phyloP scores from a whole-genome alignment of 805 yeast genomes.

The Sugiyamaella qingdaonensis region DNA sequence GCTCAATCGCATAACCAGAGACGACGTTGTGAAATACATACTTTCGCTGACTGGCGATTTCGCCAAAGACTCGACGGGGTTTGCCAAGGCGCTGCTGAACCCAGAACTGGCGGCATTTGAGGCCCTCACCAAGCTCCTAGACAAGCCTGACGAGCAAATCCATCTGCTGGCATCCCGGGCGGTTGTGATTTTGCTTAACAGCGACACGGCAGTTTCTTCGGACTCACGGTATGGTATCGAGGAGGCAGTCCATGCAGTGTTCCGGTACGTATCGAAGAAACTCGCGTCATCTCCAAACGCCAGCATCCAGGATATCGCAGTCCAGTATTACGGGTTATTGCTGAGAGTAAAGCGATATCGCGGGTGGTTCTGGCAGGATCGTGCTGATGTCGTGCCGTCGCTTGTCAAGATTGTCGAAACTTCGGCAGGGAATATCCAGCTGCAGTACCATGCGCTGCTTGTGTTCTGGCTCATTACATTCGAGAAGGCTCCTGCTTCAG shows the following conservation, averaged over 20 bases:
- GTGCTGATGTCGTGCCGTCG: conserved; percentile 44
- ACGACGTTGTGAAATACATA: conserved; percentile 62
- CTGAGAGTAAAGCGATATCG: conserved; percentile 52
- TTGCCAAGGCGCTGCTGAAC: conserved; percentile 38
- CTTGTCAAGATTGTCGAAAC: conserved; percentile 45
- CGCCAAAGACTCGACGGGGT: conserved; percentile 26
- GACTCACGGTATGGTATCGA: conserved; percentile 29
- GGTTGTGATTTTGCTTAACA: conserved; percentile 44
- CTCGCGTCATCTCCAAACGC: conserved; percentile 38
- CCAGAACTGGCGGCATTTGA: conserved; percentile 47
- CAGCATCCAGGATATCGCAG: conserved; percentile 55
- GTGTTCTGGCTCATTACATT: conserved; percentile 84
- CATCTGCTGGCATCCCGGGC: conserved; percentile 53
- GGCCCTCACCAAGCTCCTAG: conserved; percentile 44
- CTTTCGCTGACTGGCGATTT: conserved; percentile 61
- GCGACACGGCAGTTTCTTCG: conserved; percentile 10
- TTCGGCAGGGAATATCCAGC: conserved; percentile 53
- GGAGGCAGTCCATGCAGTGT: conserved; percentile 35
- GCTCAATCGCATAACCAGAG: conserved; percentile 50
- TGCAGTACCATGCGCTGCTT: conserved; percentile 75
- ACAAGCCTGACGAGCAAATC: conserved; percentile 52
- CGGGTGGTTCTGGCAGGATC: conserved; percentile 44
- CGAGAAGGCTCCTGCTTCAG: conserved; percentile 47
- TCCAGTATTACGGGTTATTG: conserved; percentile 63
- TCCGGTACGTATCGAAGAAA: conserved; percentile 28